Evolutionary conservation across 768 basidiomycete genomes (phyloP).

Genomic region (Tephrocybe sp.): DNA sequence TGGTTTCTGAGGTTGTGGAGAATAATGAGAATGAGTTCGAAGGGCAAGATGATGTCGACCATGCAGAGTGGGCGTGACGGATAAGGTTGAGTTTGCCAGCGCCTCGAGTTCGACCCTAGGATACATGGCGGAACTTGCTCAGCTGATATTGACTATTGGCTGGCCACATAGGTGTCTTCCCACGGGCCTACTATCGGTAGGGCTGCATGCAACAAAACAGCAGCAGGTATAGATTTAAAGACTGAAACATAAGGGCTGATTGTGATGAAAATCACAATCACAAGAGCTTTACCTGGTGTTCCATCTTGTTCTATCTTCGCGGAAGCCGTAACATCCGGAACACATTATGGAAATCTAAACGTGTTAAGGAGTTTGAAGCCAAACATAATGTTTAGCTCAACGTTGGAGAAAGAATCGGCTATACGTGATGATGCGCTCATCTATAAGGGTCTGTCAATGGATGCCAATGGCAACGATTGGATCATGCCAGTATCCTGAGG

Average conservation of each 20-base stretch:
- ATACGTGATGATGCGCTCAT: too few species aligned
- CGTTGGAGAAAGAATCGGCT: too few species aligned
- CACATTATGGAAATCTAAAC: neutral
- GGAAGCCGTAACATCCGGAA: neutral
- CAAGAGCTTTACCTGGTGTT: too few species aligned
- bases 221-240: too few species aligned
- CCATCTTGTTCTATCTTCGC: neutral
- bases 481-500: too few species aligned
- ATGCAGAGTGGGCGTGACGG: neutral
- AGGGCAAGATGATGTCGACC: neutral
- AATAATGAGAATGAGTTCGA: conserved; percentile 7
- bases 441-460: too few species aligned
- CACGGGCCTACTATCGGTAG: neutral
- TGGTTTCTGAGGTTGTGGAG: conserved; percentile 6
- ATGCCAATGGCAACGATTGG: too few species aligned
- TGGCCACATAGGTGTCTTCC: neutral
- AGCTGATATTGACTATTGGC: neutral
- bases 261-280: too few species aligned
- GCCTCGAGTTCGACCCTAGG: too few species aligned
- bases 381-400: conserved; percentile 4
- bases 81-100: neutral
- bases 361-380: neutral
- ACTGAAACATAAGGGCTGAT: too few species aligned
- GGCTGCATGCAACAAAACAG: too few species aligned
- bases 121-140: neutral